A percentile compares a stretch with the other conserved stretches of the same genome.
phyloP scores from a whole-genome alignment of 1,139 yeast genomes.

The Scheffersomyces parashehatae region DNA sequence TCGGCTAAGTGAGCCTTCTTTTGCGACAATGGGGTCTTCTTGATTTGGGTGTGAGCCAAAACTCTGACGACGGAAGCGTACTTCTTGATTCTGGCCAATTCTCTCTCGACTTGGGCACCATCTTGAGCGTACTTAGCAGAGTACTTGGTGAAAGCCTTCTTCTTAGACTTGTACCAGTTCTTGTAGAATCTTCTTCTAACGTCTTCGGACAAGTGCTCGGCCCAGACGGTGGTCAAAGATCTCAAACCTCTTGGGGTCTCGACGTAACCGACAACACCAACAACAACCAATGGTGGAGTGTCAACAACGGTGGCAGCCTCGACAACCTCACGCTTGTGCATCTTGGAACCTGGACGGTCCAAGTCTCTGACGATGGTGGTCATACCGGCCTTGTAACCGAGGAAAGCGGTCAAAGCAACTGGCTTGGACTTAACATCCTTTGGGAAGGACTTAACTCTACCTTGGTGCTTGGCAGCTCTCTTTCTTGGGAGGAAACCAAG shows the following conservation, averaged over 20 bases:
- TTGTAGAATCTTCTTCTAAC: slow-evolving; percentile 99
- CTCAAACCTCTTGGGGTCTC: slow-evolving; percentile 99
- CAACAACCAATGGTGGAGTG: slow-evolving; percentile 98
- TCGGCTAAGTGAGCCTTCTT: slow-evolving; percentile 99
- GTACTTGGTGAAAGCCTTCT: slow-evolving; percentile 99
- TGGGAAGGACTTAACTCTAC: slow-evolving; percentile 99
- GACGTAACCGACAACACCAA: slow-evolving; percentile 99
- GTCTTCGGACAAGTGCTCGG: slow-evolving; percentile 99
- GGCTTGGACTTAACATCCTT: slow-evolving; percentile 98
- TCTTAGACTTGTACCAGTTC: slow-evolving; percentile 99
- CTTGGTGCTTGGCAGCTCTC: slow-evolving; percentile 99
- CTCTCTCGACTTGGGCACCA: slow-evolving; percentile 88
- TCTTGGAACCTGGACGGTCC: slow-evolving; percentile 99
- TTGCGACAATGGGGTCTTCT: slow-evolving; percentile 98
- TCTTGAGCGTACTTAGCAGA: slow-evolving; percentile 96
- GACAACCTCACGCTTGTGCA: slow-evolving; percentile 99
- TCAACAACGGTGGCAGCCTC: slow-evolving; percentile 99
- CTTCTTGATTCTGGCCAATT: slow-evolving; percentile 97
- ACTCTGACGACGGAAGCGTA: slow-evolving; percentile 99
- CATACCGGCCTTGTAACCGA: slow-evolving; percentile 99
- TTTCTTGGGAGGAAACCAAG: slow-evolving; percentile 99
- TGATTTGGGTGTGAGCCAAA: slow-evolving; percentile 98
- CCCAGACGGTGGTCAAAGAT: slow-evolving; percentile 99
- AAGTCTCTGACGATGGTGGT: slow-evolving; percentile 99
- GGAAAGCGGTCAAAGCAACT: slow-evolving; percentile 98